Base-by-base conservation (phyloP, 2,329 filamentous ascomycete species). In the Setomelanomma holmii region DNA sequence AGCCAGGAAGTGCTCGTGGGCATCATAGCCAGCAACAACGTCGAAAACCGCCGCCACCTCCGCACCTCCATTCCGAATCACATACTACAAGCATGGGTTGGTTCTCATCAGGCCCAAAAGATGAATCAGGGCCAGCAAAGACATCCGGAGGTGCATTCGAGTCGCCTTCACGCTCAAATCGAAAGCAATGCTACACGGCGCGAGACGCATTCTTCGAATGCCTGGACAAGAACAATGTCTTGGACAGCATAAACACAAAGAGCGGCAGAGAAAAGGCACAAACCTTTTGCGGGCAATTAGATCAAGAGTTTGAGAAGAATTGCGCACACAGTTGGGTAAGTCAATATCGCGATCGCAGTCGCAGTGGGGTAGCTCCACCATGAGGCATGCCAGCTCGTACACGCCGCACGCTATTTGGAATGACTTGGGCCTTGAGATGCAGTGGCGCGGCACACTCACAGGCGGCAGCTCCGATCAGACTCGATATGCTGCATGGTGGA, bases 321-420 rank as follows among this genome's bases (percentile, higher is more conserved):
- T 99, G 95, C 75, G 91, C 92, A 16, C 84, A 82, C 53, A 93
- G 92, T 72, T 99, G 95, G 95, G 95, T 96, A 77, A 64, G 88
- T 83, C 14, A 22, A n/a, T n/a, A n/a, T n/a, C n/a, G n/a, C n/a
- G 12, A 11, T 33, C 5, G 12, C 1, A 27, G n/a, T 12, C 10
- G 16, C n/a, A 36, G 27, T 17, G 40, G 19, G 8, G 36, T 22
- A 20, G 27, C 30, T 41, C 20, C 11, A 22, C 11, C n/a, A 16
- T 7, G 34, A 36, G 16, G 34, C 34, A 16, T n/a, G 34, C 34
- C 11, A 36, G 14, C 10, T n/a, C n/a, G 4, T 16, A 17, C 16
- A 16, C 4, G 7, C n/a, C 14, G 34, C 2, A 36, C 10, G 16
- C 11, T 36, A 36, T 16, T 36, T 36, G 34, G 34, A 36, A 36